Percentiles rank a stretch among this genome's conserved stretches.
These are phyloP conservation scores for Fraxinus cuspidata DNA, from an alignment of 257 asterid genomes.

Conservation along the genomic window DNA sequence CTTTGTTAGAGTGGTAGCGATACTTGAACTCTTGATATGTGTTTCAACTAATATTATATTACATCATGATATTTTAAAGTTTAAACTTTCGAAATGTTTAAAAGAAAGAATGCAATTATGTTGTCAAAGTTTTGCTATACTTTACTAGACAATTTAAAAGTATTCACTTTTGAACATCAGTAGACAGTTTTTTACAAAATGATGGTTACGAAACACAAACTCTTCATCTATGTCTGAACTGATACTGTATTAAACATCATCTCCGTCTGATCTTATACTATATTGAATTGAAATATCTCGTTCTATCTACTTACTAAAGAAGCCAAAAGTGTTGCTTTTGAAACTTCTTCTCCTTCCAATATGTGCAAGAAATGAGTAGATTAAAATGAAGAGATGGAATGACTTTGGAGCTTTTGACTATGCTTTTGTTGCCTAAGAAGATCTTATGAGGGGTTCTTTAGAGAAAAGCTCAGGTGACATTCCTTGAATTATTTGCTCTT, in stretches of 20 bases:
- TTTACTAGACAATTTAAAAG: no score
- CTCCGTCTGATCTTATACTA: neutral
- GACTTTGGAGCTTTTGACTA: slow-evolving; percentile 48
- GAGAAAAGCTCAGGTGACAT: slow-evolving; percentile 1
- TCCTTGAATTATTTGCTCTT: slow-evolving; percentile 17
- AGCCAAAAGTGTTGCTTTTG: neutral
- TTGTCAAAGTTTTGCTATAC: no score
- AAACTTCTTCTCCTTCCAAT: neutral
- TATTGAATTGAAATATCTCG: neutral
- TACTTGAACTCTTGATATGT: no score
- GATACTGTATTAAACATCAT: neutral
- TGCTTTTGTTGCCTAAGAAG: slow-evolving; percentile 53
- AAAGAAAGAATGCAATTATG: no score
- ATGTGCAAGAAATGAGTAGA: neutral
- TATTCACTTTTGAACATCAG: no score
- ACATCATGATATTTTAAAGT: no score
- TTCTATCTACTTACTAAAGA: neutral
- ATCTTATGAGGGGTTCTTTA: slow-evolving; percentile 22
- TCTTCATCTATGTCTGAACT: no score
- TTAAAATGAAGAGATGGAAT: slow-evolving; percentile 24
- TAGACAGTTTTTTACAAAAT: no score
- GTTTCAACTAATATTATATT: no score
- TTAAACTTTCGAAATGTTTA: no score
- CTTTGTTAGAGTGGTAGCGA: no score
- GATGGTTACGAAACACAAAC: neutral